Percentiles rank a stretch among this genome's conserved stretches.
Evolutionary conservation across 768 basidiomycete species (phyloP).

Genomic region (Tephrocybe sp.): DNA sequence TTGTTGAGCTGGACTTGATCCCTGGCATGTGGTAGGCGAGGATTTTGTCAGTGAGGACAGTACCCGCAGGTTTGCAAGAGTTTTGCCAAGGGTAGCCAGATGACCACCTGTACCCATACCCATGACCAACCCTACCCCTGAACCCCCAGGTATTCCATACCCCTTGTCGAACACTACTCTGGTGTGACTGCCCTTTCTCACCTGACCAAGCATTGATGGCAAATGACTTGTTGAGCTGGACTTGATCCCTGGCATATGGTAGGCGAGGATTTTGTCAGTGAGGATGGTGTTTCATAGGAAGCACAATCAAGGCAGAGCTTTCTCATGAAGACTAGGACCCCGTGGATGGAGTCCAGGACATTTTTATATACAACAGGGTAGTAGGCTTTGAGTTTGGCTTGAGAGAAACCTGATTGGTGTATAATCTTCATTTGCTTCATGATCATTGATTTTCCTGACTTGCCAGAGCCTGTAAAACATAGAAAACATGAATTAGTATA

Average conservation of each 20-base stretch:
- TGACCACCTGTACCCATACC: too few relatives aligned
- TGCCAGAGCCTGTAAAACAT: slow-evolving; percentile 94
- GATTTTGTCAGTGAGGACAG: slow-evolving; percentile 14
- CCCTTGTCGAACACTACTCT: too few relatives aligned
- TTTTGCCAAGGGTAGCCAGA: too few relatives aligned
- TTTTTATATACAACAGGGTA: slow-evolving; percentile 82
- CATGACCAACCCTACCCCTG: too few relatives aligned
- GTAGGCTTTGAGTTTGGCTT: slow-evolving; percentile 74
- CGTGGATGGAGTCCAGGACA: slow-evolving; percentile 86
- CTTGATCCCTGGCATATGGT: slow-evolving; percentile 21
- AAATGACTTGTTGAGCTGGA: slow-evolving; percentile 29
- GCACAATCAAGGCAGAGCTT: slow-evolving; percentile 82
- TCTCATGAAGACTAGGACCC: slow-evolving; percentile 81
- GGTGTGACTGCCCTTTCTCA: neutral
- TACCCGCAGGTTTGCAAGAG: too few relatives aligned
- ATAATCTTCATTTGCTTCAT: slow-evolving; percentile 99
- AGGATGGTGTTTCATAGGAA: slow-evolving; percentile 56
- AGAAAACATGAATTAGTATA: too few relatives aligned
- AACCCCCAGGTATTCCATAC: too few relatives aligned
- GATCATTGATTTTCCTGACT: slow-evolving; percentile 93
- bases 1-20: slow-evolving; percentile 43
- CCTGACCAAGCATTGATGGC: neutral
- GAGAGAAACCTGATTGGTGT: slow-evolving; percentile 87
- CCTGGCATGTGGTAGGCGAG: slow-evolving; percentile 43
- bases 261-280: slow-evolving; percentile 13